phyloP scores from a whole-genome alignment of 1,284 basidiomycete genomes.

The Heterobasidion irregulare region DNA sequence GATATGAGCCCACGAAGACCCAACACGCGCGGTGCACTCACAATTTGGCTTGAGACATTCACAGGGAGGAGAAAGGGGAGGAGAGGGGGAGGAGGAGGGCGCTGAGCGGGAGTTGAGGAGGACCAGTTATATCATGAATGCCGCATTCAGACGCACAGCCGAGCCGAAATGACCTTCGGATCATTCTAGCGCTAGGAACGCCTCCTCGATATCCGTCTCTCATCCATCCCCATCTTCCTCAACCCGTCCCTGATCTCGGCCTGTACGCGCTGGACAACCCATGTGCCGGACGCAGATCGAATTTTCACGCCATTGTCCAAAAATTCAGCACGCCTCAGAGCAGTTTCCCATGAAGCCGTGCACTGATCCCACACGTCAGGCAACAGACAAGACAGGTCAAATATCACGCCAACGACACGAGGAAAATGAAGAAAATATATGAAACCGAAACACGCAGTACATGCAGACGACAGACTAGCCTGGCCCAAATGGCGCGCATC shows the following conservation, averaged over 20 bases:
- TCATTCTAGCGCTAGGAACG: not conserved
- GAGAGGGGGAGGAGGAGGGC: not conserved
- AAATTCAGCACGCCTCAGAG: too few relatives aligned
- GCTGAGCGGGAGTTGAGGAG: not conserved
- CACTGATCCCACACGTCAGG: too few relatives aligned
- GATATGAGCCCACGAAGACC: not conserved
- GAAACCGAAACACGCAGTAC: not conserved
- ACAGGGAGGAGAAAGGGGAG: not conserved
- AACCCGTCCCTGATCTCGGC: too few relatives aligned
- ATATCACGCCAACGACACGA: too few relatives aligned
- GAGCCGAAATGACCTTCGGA: not conserved
- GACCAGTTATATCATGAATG: not conserved
- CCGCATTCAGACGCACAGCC: not conserved
- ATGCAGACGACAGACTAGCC: not conserved
- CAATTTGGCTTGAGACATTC: slow-evolving; percentile 46
- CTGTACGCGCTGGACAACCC: too few relatives aligned
- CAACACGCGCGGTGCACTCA: slow-evolving; percentile 19
- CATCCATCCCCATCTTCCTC: too few relatives aligned
- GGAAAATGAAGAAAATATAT: not conserved
- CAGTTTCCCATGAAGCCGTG: too few relatives aligned
- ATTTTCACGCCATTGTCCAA: too few relatives aligned
- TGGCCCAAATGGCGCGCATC: slow-evolving; percentile 12
- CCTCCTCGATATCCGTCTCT: not conserved
- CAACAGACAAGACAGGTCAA: too few relatives aligned
- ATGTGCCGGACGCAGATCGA: too few relatives aligned